Percentiles rank a stretch among this genome's conserved stretches.
phyloP scores from a whole-genome alignment of 768 basidiomycete genomes.

The Suillus paluster region DNA sequence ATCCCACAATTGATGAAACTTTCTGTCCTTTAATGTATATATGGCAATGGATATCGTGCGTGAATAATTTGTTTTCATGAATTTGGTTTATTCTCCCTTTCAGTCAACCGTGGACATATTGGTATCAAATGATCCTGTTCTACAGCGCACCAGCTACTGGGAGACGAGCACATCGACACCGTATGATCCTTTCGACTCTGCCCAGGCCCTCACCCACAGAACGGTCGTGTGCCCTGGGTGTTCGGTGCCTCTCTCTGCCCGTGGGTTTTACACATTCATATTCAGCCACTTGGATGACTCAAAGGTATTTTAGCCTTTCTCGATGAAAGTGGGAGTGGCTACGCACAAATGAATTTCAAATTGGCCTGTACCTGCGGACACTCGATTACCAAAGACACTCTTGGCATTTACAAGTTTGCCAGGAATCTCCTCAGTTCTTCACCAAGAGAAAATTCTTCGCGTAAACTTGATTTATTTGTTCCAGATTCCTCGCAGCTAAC shows the following conservation, averaged over 20 bases:
- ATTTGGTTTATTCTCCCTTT: no score
- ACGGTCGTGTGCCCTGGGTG: conserved; percentile 36
- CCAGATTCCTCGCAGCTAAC: no score
- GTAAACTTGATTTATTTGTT: conserved; percentile 17
- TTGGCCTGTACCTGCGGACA: conserved; percentile 40
- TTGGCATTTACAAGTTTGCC: conserved; percentile 44
- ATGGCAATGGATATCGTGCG: background rate
- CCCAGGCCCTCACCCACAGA: conserved; percentile 17
- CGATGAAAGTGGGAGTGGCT: conserved; percentile 44
- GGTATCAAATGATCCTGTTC: background rate
- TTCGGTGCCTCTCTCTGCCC: conserved; percentile 12
- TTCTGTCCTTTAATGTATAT: background rate
- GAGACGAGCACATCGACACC: conserved; percentile 13
- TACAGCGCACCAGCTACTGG: conserved; percentile 6
- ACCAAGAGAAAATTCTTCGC: conserved; percentile 31
- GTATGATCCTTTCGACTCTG: conserved; percentile 34
- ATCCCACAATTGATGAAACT: background rate
- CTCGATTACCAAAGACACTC: conserved; percentile 40
- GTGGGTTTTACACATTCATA: conserved; percentile 22
- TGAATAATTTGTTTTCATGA: no score
- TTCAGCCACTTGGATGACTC: background rate
- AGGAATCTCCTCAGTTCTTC: conserved; percentile 31
- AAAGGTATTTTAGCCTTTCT: conserved; percentile 40
- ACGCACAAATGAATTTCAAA: conserved; percentile 47
- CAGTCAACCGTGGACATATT: background rate